Evolutionary conservation across 2,329 filamentous ascomycete genomes (phyloP).

Genomic region (Fusarium abutilonis): DNA sequence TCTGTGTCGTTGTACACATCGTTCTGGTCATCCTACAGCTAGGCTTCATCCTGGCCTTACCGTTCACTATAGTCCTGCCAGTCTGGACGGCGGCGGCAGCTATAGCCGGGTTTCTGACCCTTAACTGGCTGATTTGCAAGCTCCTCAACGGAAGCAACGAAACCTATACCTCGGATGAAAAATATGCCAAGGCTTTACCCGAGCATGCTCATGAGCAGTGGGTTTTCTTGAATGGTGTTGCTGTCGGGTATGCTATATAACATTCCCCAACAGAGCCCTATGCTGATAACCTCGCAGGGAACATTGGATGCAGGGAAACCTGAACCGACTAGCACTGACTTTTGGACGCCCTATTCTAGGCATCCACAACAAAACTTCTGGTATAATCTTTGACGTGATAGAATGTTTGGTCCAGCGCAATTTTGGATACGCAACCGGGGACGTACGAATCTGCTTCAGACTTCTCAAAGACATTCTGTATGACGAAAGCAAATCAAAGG

Average conservation of each 20-base stretch:
- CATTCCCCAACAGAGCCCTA: neutral
- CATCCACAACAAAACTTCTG: constrained; percentile 79
- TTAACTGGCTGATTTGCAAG: constrained; percentile 63
- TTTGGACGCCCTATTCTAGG: constrained; percentile 77
- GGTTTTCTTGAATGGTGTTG: constrained; percentile 83
- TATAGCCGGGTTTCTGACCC: constrained; percentile 56
- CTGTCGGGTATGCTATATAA: constrained; percentile 62
- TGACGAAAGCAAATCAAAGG: constrained; percentile 69
- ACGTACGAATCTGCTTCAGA: constrained; percentile 70
- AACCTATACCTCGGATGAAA: constrained; percentile 62
- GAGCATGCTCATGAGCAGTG: constrained; percentile 73
- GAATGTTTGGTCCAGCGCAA: constrained; percentile 82
- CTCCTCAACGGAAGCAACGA: constrained; percentile 61
- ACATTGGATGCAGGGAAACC: constrained; percentile 75
- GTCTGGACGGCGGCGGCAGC: constrained; percentile 58
- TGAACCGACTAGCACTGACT: constrained; percentile 75
- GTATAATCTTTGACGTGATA: constrained; percentile 78
- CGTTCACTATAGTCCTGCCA: constrained; percentile 59
- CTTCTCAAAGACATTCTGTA: constrained; percentile 72
- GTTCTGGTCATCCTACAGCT: constrained; percentile 69
- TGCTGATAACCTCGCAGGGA: constrained; percentile 51
- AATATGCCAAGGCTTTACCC: constrained; percentile 59
- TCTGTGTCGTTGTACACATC: constrained; percentile 66
- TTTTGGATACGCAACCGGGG: constrained; percentile 75
- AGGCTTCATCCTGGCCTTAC: constrained; percentile 67